Evolutionary conservation across 495 filamentous ascomycete species (phyloP).

Genomic region (Hypoxylon rickii): DNA sequence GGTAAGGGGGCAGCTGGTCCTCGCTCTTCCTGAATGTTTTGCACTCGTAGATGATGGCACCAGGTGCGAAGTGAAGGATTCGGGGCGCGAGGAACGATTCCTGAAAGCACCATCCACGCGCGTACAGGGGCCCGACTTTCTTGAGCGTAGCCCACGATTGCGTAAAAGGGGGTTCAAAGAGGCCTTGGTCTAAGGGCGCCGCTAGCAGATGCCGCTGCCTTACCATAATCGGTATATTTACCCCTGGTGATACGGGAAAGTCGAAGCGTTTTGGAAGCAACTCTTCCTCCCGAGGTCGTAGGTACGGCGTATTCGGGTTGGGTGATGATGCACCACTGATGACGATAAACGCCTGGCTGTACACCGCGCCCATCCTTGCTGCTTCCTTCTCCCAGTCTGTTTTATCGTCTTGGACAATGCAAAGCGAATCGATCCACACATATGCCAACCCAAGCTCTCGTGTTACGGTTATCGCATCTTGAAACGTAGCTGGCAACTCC

Average conservation of each 20-base stretch:
- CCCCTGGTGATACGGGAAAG: slow-evolving; percentile 4
- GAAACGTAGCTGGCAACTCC: slow-evolving; percentile 27
- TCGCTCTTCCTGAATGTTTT: slow-evolving; percentile 23
- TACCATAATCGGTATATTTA: slow-evolving; percentile 14
- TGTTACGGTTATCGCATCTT: slow-evolving; percentile 31
- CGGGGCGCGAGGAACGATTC: slow-evolving; percentile 20
- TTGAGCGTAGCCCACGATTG: slow-evolving; percentile 19
- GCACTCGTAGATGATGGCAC: slow-evolving; percentile 24
- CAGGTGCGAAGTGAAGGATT: slow-evolving; percentile 18
- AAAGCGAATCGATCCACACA: slow-evolving; percentile 44
- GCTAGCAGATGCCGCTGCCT: slow-evolving; percentile 23
- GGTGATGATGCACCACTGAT: slow-evolving; percentile 28
- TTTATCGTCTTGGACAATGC: slow-evolving; percentile 39
- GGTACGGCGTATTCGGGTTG: slow-evolving; percentile 14
- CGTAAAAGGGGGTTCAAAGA: slow-evolving; percentile 22
- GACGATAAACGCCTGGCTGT: slow-evolving; percentile 25
- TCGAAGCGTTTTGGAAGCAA: slow-evolving; percentile 16
- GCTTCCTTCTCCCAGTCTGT: slow-evolving; percentile 47
- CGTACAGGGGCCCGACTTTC: slow-evolving; percentile 19
- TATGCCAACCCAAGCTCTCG: slow-evolving; percentile 30
- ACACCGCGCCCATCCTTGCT: slow-evolving; percentile 39
- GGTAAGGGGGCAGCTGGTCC: slow-evolving; percentile 22
- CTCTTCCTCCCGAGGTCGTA: slow-evolving; percentile 14
- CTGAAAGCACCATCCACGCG: slow-evolving; percentile 23
- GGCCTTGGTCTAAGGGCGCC: slow-evolving; percentile 19